Conservation (phyloP, 495 filamentous ascomycete species). For the Neurospora sp. region DNA sequence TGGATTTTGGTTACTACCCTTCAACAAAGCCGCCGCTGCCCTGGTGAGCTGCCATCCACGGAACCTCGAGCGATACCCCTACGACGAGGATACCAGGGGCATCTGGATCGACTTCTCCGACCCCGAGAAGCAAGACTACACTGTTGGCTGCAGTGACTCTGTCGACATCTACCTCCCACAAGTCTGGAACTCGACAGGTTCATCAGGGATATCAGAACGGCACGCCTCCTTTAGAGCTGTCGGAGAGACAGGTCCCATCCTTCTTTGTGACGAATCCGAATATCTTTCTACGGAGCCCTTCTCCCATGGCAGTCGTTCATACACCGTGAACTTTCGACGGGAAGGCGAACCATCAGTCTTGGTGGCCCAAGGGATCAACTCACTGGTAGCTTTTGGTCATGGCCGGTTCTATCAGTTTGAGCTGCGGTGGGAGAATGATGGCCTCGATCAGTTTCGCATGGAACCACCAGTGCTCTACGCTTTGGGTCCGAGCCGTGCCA, state of each 20-base stretch:
- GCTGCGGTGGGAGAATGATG: constrained; percentile 15
- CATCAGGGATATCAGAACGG: constrained; percentile 10
- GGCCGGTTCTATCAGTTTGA: constrained; percentile 21
- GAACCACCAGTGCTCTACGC: constrained; percentile 5
- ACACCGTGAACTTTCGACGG: constrained; percentile 9
- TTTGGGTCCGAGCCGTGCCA: constrained; percentile 14
- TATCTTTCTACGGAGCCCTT: constrained; percentile 13
- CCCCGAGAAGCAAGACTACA: constrained; percentile 5
- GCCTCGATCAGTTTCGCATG: constrained; percentile 14
- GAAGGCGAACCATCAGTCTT: constrained; percentile 11
- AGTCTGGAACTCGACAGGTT: neutral
- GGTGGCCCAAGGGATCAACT: constrained; percentile 19
- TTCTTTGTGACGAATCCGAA: constrained; percentile 18
- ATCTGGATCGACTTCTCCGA: constrained; percentile 17
- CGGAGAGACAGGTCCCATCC: constrained; percentile 17
- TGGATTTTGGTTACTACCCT: constrained; percentile 12
- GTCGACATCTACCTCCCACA: constrained; percentile 21
- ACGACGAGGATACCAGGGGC: constrained; percentile 10
- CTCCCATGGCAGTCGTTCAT: neutral
- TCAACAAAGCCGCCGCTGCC: constrained; percentile 7
- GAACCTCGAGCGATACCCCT: neutral
- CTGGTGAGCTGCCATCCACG: neutral
- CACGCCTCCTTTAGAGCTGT: constrained; percentile 22
- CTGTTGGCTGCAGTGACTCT: constrained; percentile 10
- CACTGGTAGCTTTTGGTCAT: constrained; percentile 18